Base-by-base conservation (phyloP, 139 green algal genomes). In the Volvox africanus region DNA sequence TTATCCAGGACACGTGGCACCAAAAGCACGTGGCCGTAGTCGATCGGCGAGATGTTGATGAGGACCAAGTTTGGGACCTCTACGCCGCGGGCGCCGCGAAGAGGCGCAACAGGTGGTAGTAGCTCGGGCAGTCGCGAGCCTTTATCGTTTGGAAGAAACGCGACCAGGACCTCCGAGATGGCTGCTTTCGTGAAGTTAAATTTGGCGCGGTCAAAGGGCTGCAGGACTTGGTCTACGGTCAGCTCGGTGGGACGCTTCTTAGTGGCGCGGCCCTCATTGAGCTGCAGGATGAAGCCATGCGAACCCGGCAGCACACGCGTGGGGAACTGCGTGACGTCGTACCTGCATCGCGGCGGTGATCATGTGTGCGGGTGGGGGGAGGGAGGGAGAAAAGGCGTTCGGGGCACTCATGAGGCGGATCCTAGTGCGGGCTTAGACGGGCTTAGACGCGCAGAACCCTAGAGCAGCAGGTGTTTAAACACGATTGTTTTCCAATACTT, bases 171-270 rank as follows among this genome's bases (percentile, higher is more conserved):
- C 96, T 99, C 98, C 22, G 95, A 91, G 91, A 97, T 92, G 77
- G 94, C 93, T 0, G 98, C 98, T 94, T 99, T 99, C 65, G 80
- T 97, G 94, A 99, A 99, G 94, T 99, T 99, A 96, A 99, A 99
- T 94, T 99, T 99, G 50, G 30, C 62, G n/a, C 44, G 80, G 86
- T 99, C 98, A 92, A 99, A 99, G 1, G 94, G 79, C 96, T 99
- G 98, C 32, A 95, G 36, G 14, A 98, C 97, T 84, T 97, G 80
- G 93, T 99, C 98, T 16, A 99, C 92, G n/a, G 94, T 61, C 92
- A 99, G 99, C 94, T 99, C 98, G 1, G 98, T 99, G 44, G 97
- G 95, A 18, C 98, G 95, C 94, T 99, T 99, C 94, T 99, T 99
- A 82, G 92, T 97, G 89, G 96, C 96, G 17, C 98, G 93, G 21